Percentiles rank a stretch among this genome's conserved stretches.
phyloP scores from a whole-genome alignment of 148 eudicot species.

The Amaranthus hypochondriacus region DNA sequence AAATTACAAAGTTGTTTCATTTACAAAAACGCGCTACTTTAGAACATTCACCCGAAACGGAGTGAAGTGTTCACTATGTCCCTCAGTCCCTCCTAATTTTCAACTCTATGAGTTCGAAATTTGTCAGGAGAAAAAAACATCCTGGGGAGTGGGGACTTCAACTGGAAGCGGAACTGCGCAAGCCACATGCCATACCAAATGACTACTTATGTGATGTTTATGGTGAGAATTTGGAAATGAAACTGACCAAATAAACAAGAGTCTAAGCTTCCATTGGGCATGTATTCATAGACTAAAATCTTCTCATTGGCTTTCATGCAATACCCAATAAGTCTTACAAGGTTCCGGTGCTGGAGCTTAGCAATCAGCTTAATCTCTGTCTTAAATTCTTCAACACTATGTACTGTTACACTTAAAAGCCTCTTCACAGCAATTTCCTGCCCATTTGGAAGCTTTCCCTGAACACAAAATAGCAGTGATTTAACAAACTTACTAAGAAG shows the following conservation, averaged over 20 bases:
- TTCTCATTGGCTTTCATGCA: conserved; percentile 26
- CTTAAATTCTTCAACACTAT: conserved; percentile 25
- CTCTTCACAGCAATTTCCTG: conserved; percentile 27
- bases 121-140: too few relatives aligned
- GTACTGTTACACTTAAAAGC: conserved; percentile 24
- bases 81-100: too few relatives aligned
- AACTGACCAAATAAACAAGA: conserved; percentile 29
- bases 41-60: too few relatives aligned
- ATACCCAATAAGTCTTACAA: conserved; percentile 26
- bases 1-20: too few relatives aligned
- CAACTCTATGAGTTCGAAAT: too few relatives aligned
- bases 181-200: too few relatives aligned
- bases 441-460: conserved; percentile 25
- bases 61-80: too few relatives aligned
- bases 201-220: too few relatives aligned
- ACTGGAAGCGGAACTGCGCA: too few relatives aligned
- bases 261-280: conserved; percentile 30
- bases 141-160: too few relatives aligned
- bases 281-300: conserved; percentile 27
- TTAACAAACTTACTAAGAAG: neutral
- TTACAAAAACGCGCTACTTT: too few relatives aligned
- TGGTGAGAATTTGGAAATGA: too few relatives aligned
- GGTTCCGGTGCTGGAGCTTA: conserved; percentile 31
- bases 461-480: neutral
- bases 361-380: conserved; percentile 29